A percentile compares a stretch with the other conserved stretches of the same genome.
phyloP scores from a whole-genome alignment of 441 rosid species.

The Metrosideros polymorpha region DNA sequence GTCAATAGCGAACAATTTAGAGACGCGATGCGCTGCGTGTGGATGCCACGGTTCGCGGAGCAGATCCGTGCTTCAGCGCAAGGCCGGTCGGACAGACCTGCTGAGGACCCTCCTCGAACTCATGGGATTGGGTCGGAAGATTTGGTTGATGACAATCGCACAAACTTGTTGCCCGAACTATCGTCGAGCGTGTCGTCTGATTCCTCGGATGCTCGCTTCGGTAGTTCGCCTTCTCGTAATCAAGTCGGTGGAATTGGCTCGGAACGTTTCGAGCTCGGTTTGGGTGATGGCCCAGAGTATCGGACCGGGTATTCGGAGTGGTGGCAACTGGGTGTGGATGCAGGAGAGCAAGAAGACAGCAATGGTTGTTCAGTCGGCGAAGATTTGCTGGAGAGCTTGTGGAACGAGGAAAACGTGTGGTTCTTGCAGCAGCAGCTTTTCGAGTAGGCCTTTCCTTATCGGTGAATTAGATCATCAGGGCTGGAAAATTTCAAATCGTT shows the following conservation, averaged over 20 bases:
- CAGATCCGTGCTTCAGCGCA: background rate
- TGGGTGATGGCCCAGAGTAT: background rate
- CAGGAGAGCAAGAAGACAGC: background rate
- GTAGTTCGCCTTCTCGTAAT: background rate
- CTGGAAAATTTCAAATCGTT: background rate
- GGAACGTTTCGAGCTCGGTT: background rate
- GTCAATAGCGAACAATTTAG: slow-evolving; percentile 7
- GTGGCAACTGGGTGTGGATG: background rate
- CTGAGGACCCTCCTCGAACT: background rate
- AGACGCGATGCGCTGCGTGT: slow-evolving; percentile 1
- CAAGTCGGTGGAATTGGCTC: background rate
- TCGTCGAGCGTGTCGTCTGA: background rate
- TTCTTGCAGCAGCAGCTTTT: background rate
- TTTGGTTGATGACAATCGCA: background rate
- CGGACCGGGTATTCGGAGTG: background rate
- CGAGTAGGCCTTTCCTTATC: background rate
- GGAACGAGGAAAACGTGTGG: background rate
- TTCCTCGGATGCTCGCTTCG: background rate
- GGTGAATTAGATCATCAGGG: background rate
- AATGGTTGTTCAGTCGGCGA: background rate
- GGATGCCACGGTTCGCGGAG: slow-evolving; percentile 2
- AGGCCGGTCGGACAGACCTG: background rate
- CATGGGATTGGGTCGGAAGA: background rate
- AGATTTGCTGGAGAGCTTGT: background rate
- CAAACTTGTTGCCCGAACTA: background rate